Evolutionary conservation across 768 basidiomycete species (phyloP).

Genomic region (Tephrocybe sp.): DNA sequence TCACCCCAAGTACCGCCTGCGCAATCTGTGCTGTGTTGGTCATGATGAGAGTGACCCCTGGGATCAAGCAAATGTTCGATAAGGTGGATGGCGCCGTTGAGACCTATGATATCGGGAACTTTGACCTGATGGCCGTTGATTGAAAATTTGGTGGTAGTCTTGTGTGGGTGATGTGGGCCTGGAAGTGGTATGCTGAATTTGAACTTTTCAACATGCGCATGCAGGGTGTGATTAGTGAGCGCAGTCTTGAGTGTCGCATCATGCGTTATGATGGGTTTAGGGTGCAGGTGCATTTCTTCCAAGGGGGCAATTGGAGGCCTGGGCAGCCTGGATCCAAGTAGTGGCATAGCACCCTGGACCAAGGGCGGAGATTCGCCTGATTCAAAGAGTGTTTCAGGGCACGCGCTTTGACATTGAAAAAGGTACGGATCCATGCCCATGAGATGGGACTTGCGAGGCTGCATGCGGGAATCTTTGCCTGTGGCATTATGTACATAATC

Average conservation of each 20-base stretch:
- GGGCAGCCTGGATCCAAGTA: neutral
- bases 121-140: constrained; percentile 38
- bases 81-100: constrained; percentile 60
- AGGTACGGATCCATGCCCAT: neutral
- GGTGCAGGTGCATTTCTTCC: constrained; percentile 9
- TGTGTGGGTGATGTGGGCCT: constrained; percentile 25
- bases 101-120: constrained; percentile 44
- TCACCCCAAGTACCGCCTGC: constrained; percentile 24
- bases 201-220: constrained; percentile 47
- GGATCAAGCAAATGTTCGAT: constrained; percentile 42
- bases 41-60: constrained; percentile 20
- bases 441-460: constrained; percentile 4
- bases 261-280: constrained; percentile 30
- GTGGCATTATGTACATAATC: constrained; percentile 32
- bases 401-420: neutral
- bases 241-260: constrained; percentile 40
- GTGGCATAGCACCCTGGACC: too few species aligned
- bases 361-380: too few species aligned
- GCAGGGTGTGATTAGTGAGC: constrained; percentile 40
- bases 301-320: neutral
- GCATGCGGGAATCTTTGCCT: neutral
- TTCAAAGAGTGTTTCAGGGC: neutral
- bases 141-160: constrained; percentile 34
- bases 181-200: constrained; percentile 39
- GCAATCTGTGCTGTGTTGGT: constrained; percentile 7